These are phyloP conservation scores for Podila epicladia DNA, from an alignment of 192 early-diverging fungal species.

Conservation along the genomic window DNA sequence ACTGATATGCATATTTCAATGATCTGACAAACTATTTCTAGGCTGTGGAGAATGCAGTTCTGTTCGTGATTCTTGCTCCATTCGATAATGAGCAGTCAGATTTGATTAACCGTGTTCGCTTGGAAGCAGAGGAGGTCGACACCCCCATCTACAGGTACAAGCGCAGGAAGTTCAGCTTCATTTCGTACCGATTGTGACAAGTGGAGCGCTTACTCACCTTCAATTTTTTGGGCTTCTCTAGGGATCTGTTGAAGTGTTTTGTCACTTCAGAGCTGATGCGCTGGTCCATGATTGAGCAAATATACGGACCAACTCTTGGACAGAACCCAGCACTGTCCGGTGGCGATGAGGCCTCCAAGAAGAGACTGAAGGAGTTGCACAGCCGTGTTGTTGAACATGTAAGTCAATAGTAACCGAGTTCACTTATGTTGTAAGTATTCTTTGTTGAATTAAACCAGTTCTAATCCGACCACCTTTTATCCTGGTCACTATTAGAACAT, in stretches of 20 bases:
- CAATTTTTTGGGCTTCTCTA: conserved; percentile 12
- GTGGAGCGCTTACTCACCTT: no score
- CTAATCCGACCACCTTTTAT: neutral
- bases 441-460: neutral
- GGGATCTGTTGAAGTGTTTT: conserved; percentile 89
- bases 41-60: conserved; percentile 82
- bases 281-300: conserved; percentile 93
- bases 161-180: neutral
- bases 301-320: conserved; percentile 83
- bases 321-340: conserved; percentile 79
- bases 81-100: conserved; percentile 98
- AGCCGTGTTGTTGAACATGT: conserved; percentile 97
- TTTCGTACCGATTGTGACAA: neutral
- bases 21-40: conserved; percentile 20
- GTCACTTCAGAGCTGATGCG: conserved; percentile 93
- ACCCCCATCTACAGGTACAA: conserved; percentile 77
- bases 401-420: conserved; percentile 13
- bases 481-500: conserved; percentile 72
- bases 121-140: conserved; percentile 83
- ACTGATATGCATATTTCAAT: neutral
- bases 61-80: conserved; percentile 90
- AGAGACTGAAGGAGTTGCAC: conserved; percentile 86
- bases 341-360: conserved; percentile 77
- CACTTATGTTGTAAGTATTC: no score
- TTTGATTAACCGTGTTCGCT: conserved; percentile 85